Percentiles rank a stretch among this genome's conserved stretches.
Conservation (phyloP, 306 rosid species). For the Vigna reflexopilosa region DNA sequence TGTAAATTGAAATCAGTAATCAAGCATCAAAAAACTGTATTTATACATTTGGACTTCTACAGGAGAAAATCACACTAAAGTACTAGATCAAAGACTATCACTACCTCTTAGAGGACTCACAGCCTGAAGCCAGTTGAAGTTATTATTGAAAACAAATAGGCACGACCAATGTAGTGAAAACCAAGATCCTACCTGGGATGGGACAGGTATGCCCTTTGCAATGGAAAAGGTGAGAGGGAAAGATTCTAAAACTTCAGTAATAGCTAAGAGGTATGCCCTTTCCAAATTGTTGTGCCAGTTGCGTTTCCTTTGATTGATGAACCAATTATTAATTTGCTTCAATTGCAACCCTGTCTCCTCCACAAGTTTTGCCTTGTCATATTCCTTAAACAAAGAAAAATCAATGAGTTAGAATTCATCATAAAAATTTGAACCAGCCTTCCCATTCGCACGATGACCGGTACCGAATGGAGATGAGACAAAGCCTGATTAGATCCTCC, state of each 20-base stretch:
- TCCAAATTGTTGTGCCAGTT: constrained; percentile 87
- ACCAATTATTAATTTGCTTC: constrained; percentile 98
- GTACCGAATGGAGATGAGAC: too few species aligned
- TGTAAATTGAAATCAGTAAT: background rate
- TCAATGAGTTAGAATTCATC: background rate
- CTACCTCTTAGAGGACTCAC: background rate
- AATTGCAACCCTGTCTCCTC: constrained; percentile 98
- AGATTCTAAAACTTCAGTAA: constrained; percentile 25
- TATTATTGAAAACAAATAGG: background rate
- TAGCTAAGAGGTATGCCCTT: background rate
- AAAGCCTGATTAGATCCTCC: too few species aligned
- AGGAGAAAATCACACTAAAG: background rate
- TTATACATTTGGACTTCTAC: constrained; percentile 26
- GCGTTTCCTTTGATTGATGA: constrained; percentile 96
- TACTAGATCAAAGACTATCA: constrained; percentile 24
- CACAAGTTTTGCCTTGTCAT: constrained; percentile 97
- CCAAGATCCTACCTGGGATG: background rate
- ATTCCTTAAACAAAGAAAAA: constrained; percentile 63
- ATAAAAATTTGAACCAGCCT: too few species aligned
- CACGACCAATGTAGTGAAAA: background rate
- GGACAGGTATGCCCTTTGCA: constrained; percentile 6
- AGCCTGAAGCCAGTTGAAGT: constrained; percentile 8
- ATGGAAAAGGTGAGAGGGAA: constrained; percentile 7
- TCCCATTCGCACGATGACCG: too few species aligned
- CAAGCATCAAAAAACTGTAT: constrained; percentile 21